These are phyloP conservation scores for Fusarium graminum DNA, from an alignment of 2,329 filamentous ascomycete species.

Conservation along the genomic window DNA sequence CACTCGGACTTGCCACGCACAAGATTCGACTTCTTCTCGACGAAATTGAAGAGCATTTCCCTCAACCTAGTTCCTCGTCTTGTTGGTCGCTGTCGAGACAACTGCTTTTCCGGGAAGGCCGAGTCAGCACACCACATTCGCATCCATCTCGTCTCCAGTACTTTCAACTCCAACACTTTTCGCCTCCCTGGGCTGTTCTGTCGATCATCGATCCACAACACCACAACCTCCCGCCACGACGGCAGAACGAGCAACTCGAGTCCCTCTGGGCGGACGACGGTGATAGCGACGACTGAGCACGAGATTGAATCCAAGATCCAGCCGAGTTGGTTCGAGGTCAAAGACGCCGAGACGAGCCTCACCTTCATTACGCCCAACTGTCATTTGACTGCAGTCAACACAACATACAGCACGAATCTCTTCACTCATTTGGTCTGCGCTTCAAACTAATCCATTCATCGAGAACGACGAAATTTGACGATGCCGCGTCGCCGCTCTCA, in stretches of 20 bases:
- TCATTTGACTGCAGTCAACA: conserved; percentile 1
- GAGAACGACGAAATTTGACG: conserved; percentile 36
- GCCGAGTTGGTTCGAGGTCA: conserved; percentile 11
- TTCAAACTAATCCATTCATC: conserved; percentile 15
- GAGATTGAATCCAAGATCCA: conserved; percentile 4
- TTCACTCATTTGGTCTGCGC: conserved; percentile 16
- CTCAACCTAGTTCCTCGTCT: neutral
- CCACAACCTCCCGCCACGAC: conserved; percentile 30
- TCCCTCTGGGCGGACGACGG: conserved; percentile 22
- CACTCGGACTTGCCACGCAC: conserved; percentile 7
- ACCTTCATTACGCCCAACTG: conserved; percentile 4
- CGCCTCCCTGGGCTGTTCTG: conserved; percentile 42
- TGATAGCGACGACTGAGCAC: conserved; percentile 13
- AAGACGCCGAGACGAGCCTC: conserved; percentile 13
- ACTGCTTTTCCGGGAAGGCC: conserved; percentile 28
- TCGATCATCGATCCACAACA: conserved; percentile 44
- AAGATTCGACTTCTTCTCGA: conserved; percentile 5
- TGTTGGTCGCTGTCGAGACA: conserved; percentile 7
- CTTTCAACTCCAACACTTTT: conserved; percentile 13
- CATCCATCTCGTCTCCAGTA: conserved; percentile 1
- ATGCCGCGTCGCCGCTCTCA: conserved; percentile 48
- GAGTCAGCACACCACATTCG: conserved; percentile 37
- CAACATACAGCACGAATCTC: conserved; percentile 16
- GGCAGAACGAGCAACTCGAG: conserved; percentile 19
- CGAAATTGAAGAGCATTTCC: conserved; percentile 4